Conservation (phyloP, 148 eudicot species). For the Spergularia marina region DNA sequence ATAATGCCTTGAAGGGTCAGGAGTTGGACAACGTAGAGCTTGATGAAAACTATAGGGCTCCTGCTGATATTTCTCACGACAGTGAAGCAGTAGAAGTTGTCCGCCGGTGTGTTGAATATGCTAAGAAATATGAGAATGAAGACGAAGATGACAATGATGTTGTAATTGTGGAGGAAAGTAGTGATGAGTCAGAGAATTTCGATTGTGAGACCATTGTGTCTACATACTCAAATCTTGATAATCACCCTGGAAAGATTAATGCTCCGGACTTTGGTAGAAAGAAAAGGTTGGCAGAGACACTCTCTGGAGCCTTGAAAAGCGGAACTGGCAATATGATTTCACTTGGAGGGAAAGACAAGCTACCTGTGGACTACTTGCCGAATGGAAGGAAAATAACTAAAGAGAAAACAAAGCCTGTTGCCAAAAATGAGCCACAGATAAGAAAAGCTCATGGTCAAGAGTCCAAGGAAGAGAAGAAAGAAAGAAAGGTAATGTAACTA, state of each 20-base stretch:
- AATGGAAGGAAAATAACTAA: conserved; percentile 36
- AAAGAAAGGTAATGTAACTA: conserved; percentile 61
- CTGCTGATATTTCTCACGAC: conserved; percentile 34
- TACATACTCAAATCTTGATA: conserved; percentile 90
- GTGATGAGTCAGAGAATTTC: conserved; percentile 84
- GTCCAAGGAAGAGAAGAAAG: conserved; percentile 97
- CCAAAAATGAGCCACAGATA: conserved; percentile 39
- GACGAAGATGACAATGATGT: conserved; percentile 40
- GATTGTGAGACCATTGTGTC: conserved; percentile 91
- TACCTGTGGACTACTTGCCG: conserved; percentile 83
- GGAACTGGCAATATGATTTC: conserved; percentile 44
- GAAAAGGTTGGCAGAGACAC: conserved; percentile 60
- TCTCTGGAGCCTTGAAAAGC: conserved; percentile 39
- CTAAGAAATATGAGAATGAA: conserved; percentile 63
- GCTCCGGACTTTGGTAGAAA: conserved; percentile 56
- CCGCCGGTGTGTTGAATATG: conserved; percentile 59
- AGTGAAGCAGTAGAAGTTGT: conserved; percentile 31
- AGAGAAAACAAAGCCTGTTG: conserved; percentile 48
- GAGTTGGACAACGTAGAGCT: conserved; percentile 37
- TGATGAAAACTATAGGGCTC: conserved; percentile 45
- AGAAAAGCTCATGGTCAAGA: conserved; percentile 68
- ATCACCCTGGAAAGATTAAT: conserved; percentile 85
- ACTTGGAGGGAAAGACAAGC: conserved; percentile 71
- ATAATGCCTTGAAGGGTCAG: conserved; percentile 42
- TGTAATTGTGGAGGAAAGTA: conserved; percentile 65